Evolutionary conservation across 768 basidiomycete species (phyloP).

Genomic region (Tricholoma sp.): DNA sequence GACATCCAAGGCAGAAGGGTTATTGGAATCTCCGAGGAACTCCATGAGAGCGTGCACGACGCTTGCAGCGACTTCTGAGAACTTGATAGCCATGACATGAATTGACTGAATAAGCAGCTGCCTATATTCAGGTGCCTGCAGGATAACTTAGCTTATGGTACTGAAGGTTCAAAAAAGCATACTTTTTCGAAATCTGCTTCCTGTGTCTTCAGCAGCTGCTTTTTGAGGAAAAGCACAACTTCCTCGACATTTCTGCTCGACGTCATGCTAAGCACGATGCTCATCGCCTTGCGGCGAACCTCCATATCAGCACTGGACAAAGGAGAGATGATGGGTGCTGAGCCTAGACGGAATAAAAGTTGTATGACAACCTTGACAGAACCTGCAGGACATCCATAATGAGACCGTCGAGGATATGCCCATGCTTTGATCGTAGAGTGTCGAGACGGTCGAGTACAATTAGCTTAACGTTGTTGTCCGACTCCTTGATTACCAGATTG

Average conservation of each 20-base stretch:
- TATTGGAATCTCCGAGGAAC: slow-evolving; percentile 92
- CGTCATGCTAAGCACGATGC: slow-evolving; percentile 88
- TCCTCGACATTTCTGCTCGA: slow-evolving; percentile 95
- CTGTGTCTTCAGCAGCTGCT: slow-evolving; percentile 91
- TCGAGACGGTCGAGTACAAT: slow-evolving; percentile 94
- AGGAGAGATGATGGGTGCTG: neutral
- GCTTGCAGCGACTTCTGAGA: slow-evolving; percentile 93
- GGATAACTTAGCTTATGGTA: neutral
- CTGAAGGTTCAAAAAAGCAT: neutral
- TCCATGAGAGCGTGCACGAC: slow-evolving; percentile 94
- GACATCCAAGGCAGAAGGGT: slow-evolving; percentile 92
- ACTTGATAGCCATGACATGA: slow-evolving; percentile 92
- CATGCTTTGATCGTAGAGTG: slow-evolving; percentile 75
- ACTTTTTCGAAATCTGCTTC: slow-evolving; percentile 94
- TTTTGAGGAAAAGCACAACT: slow-evolving; percentile 94
- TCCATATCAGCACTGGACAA: slow-evolving; percentile 83
- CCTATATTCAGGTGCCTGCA: slow-evolving; percentile 88
- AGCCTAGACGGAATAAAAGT: too few species aligned
- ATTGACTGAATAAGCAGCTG: slow-evolving; percentile 97
- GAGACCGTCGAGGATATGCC: slow-evolving; percentile 81
- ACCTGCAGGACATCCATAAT: slow-evolving; percentile 97
- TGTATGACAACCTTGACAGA: slow-evolving; percentile 56
- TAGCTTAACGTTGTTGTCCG: slow-evolving; percentile 98
- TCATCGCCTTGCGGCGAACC: slow-evolving; percentile 88
- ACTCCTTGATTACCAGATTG: slow-evolving; percentile 88